Evolutionary conservation across 805 yeast species (phyloP).

Genomic region (Metschnikowia shivogae): DNA sequence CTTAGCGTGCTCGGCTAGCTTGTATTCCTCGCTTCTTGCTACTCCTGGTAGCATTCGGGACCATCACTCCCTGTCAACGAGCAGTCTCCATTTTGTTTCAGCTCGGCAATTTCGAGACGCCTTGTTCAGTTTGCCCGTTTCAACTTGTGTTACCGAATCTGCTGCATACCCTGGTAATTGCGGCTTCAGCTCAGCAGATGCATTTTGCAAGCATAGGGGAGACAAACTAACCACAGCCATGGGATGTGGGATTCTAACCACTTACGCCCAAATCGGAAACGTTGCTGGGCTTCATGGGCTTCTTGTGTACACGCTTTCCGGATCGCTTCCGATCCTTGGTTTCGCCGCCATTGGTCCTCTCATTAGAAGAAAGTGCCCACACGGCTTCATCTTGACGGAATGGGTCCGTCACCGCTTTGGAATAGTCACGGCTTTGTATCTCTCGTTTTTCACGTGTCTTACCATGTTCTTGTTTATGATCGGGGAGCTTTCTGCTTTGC

Average conservation of each 20-base stretch:
- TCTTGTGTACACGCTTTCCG: slow-evolving; percentile 71
- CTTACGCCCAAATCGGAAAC: slow-evolving; percentile 85
- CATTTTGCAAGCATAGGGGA: not conserved
- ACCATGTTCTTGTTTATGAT: slow-evolving; percentile 86
- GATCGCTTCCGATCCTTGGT: slow-evolving; percentile 80
- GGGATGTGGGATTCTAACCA: slow-evolving; percentile 85
- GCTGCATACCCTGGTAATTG: not conserved
- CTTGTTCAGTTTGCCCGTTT: not conserved
- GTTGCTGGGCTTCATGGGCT: slow-evolving; percentile 84
- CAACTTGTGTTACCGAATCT: not conserved
- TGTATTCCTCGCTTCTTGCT: too few species aligned
- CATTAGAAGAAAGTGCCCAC: slow-evolving; percentile 73
- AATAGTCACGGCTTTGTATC: slow-evolving; percentile 60
- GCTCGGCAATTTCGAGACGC: not conserved
- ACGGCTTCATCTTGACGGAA: slow-evolving; percentile 87
- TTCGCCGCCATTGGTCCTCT: slow-evolving; percentile 82
- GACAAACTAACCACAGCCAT: slow-evolving; percentile 45
- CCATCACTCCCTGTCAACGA: too few species aligned
- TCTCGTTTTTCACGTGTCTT: slow-evolving; percentile 76
- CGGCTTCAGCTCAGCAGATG: not conserved
- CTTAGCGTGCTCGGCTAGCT: too few species aligned
- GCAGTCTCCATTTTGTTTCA: too few species aligned
- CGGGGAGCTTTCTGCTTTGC: slow-evolving; percentile 78
- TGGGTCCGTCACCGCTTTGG: slow-evolving; percentile 92
- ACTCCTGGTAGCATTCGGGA: too few species aligned